Evolutionary conservation across 148 eudicot species (phyloP), one percentile per base, ranked within the genome.

Genomic region (Amaranthus hypochondriacus): DNA sequence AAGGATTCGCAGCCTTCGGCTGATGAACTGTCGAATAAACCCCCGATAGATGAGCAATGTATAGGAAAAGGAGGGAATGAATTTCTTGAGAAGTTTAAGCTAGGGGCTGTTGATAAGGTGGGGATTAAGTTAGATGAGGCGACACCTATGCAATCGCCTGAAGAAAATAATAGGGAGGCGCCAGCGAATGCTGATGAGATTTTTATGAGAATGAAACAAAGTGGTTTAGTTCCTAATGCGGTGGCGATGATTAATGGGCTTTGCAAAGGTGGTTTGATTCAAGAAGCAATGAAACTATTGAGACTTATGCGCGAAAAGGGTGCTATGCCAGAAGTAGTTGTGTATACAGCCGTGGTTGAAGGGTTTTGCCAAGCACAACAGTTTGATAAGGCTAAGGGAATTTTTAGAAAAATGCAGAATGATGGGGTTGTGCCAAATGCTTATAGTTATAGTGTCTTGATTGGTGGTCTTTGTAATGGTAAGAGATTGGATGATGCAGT

Each of bases 191-290:
- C 92, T 10, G 92, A 95, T 42, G 91, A 73, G 70, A 95, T 95
- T 58, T 95, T 95, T 75, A 90, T 79, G 84, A 92, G 87, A 75
- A 92, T 95, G 97, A 95, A 92, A 80, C 90, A 92, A 76, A 85
- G 83, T 4, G 96, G 99, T 6, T 73, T 95, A 9, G 92, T 95
- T 52, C 97, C 99, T 1, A 95, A 92, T 77, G 93, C 97, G 0
- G 99, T 95, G 64, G 88, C 93, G 6, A 95, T 92, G 99, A 91
- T 95, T 5, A 92, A 95, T 61, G 97, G 96, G 48, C 87, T 95
- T 39, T 95, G 97, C 78, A 87, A 85, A 76, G 97, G 92, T 66
- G 97, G 99, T 49, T 85, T 95, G 62, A 86, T 92, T 67, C 96
- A 89, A 13, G 99, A 95, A 66, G 96, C 97, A 5, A 87, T 92